Base-by-base conservation (phyloP, 768 basidiomycete genomes). In the Xerocomus potaroensis region DNA sequence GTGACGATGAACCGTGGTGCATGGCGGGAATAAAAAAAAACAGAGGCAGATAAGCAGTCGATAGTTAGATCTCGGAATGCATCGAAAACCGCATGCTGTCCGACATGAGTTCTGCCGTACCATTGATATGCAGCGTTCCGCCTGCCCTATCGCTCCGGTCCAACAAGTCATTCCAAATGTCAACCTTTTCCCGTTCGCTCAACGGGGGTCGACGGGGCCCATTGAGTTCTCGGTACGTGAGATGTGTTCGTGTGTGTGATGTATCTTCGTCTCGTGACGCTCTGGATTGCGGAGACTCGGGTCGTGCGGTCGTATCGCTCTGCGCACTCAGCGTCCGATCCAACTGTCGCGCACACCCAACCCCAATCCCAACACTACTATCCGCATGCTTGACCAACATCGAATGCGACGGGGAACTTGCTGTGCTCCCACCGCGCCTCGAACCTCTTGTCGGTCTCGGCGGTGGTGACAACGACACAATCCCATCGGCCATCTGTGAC, bases 111-210 rank as follows among this genome's bases (percentile, higher is more conserved):
- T 67, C 70, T 5, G 23, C 49, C 18, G 47, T 38, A 8, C 71
- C 69, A 9, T 55, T 47, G 6, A 88, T 59, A 54, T 80, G 83
- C 45, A 89, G 59, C 43, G 87, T 90, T 35, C 87, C 87, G 1
- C 87, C 87, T 1, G 87, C 87, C 41, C 66, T 64, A 33, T 74
- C 83, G 56, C 86, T 87, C 54, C 76, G 72, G 59, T 78, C 74
- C 49, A 88, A 64, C 45, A 89, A 56, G 49, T 81, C 81, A 45
- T 84, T 76, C 86, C 85, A 89, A 56, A 77, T 78, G 11, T 75
- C 78, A 7, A 75, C 74, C 69, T 90, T 90, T 67, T 90, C 84
- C 56, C 77, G 66, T 60, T 87, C 83, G 21, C 79, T 79, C 60
- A 82, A 63, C 34, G 64, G 71, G 19, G 64, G 62, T 43, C 65